A percentile compares a stretch with the other conserved stretches of the same genome.
Conservation (phyloP, 1,284 basidiomycete species). For the Violaceomyces palustris region DNA sequence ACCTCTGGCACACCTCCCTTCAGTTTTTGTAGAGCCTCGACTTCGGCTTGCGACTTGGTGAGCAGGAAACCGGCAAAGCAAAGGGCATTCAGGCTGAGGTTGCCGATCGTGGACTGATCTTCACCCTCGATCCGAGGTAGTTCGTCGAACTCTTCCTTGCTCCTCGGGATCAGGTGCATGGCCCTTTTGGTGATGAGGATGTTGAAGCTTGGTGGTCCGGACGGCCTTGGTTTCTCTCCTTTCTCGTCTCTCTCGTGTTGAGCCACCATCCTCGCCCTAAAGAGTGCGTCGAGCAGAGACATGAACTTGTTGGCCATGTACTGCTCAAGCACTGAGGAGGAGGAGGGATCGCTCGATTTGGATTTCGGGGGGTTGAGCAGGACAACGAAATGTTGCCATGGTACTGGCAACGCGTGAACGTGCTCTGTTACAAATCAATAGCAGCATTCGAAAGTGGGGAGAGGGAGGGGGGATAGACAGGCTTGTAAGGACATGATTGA, state of each 20-base stretch:
- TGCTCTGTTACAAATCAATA: conserved; percentile 8
- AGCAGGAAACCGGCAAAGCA: conserved; percentile 46
- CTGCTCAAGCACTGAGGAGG: conserved; percentile 7
- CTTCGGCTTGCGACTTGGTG: conserved; percentile 27
- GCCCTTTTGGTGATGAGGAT: conserved; percentile 42
- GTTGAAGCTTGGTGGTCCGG: conserved; percentile 38
- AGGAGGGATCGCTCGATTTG: conserved; percentile 3
- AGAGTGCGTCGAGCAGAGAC: conserved; percentile 39
- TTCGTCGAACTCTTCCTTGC: conserved; percentile 22
- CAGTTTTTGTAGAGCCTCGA: conserved; percentile 17
- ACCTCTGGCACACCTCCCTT: conserved; percentile 21
- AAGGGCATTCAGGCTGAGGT: conserved; percentile 39
- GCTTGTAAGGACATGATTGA: too few species aligned
- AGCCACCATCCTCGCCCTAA: conserved; percentile 23
- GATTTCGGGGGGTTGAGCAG: conserved; percentile 22
- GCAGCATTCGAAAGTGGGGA: neutral
- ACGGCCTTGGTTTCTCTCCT: neutral
- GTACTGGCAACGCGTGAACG: conserved; percentile 40
- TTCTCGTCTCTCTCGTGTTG: too few species aligned
- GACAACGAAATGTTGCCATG: conserved; percentile 50
- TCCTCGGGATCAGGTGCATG: conserved; percentile 47
- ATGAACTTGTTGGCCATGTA: conserved; percentile 43
- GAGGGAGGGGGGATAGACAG: too few species aligned
- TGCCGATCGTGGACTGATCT: conserved; percentile 20
- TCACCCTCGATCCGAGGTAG: conserved; percentile 7